Percentiles rank a stretch among this genome's conserved stretches.
phyloP scores from a whole-genome alignment of 805 yeast species.

The Lipomyces mesembrius region DNA sequence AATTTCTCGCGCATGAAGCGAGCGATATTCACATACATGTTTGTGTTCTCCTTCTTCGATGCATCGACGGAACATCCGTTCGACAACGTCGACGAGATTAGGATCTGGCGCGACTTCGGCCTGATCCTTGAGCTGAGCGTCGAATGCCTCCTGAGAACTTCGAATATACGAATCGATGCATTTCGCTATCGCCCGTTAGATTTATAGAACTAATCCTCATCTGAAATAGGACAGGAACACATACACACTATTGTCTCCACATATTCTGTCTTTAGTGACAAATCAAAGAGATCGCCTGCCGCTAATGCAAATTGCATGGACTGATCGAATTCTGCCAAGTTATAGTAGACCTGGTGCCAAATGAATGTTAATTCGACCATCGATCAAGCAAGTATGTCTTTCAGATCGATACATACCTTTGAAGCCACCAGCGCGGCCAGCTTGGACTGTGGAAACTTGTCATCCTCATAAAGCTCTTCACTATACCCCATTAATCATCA shows the following conservation, averaged over 20 bases:
- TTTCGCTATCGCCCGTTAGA: slow-evolving; percentile 52
- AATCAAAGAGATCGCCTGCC: slow-evolving; percentile 79
- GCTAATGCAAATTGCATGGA: slow-evolving; percentile 87
- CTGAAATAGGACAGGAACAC: slow-evolving; percentile 8
- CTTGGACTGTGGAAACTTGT: slow-evolving; percentile 69
- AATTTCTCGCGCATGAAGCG: background rate
- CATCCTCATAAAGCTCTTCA: slow-evolving; percentile 90
- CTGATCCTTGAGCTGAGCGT: slow-evolving; percentile 35
- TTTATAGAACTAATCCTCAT: background rate
- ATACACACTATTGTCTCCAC: slow-evolving; percentile 85
- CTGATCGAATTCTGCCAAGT: slow-evolving; percentile 89
- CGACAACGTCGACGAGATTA: slow-evolving; percentile 72
- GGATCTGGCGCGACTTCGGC: slow-evolving; percentile 50
- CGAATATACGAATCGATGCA: slow-evolving; percentile 83
- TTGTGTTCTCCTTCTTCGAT: slow-evolving; percentile 69
- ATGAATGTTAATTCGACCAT: background rate
- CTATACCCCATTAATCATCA: slow-evolving; percentile 23
- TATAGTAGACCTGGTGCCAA: slow-evolving; percentile 59
- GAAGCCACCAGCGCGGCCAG: slow-evolving; percentile 93
- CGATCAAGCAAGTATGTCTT: background rate
- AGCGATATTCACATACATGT: slow-evolving; percentile 45
- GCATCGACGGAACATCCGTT: slow-evolving; percentile 84
- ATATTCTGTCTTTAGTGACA: slow-evolving; percentile 78
- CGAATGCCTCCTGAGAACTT: slow-evolving; percentile 59
- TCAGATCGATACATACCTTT: slow-evolving; percentile 55